Evolutionary conservation across 2,329 filamentous ascomycete genomes (phyloP).

Genomic region (Escovopsis sp.): DNA sequence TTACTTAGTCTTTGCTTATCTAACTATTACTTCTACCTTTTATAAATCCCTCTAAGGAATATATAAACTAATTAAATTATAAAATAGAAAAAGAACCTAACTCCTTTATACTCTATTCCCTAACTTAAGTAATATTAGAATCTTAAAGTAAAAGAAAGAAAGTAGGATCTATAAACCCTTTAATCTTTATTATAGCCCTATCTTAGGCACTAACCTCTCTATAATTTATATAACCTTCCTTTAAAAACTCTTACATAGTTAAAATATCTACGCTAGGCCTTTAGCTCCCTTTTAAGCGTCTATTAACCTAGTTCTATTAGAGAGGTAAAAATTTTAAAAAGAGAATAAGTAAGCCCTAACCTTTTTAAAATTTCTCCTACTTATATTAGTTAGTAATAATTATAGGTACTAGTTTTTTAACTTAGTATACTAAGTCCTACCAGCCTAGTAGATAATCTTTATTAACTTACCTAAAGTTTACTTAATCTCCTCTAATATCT

Average conservation of each 20-base stretch:
- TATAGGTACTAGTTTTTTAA: background rate
- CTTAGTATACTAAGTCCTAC: too few species aligned
- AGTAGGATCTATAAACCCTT: background rate
- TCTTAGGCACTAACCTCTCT: background rate
- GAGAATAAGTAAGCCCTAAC: background rate
- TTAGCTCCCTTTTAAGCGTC: background rate
- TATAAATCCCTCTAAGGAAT: background rate
- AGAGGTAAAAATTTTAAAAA: background rate
- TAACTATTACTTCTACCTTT: background rate
- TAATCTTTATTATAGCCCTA: background rate
- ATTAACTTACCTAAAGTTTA: too few species aligned
- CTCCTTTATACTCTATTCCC: background rate
- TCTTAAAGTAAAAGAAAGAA: background rate
- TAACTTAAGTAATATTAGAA: background rate
- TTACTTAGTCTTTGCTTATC: background rate
- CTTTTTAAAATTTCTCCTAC: background rate
- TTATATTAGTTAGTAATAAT: background rate
- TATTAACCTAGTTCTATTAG: background rate
- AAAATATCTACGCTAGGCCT: background rate
- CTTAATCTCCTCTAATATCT: too few species aligned
- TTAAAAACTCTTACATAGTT: background rate
- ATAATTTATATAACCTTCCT: background rate
- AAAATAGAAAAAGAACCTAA: background rate
- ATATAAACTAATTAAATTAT: background rate
- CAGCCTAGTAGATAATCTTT: background rate